Conservation (phyloP, 2,329 filamentous ascomycete genomes). For the Teratosphaeriaceae sp. region DNA sequence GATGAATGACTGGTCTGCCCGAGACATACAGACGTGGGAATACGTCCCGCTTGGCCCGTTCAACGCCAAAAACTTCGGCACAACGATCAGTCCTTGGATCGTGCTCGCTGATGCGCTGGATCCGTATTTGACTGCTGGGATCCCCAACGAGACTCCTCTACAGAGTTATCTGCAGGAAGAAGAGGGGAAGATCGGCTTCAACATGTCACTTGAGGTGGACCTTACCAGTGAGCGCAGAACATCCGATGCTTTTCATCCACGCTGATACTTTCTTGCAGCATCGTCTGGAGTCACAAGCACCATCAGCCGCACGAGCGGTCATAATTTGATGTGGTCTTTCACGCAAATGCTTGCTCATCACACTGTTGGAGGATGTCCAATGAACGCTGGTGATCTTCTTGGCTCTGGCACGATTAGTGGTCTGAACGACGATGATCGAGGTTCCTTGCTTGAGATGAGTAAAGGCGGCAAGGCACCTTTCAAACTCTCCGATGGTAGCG, state of each 20-base stretch:
- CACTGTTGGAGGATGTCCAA: constrained; percentile 65
- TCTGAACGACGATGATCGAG: constrained; percentile 49
- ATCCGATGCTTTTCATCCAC: too few species aligned
- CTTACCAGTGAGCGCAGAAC: too few species aligned
- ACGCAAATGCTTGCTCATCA: constrained; percentile 79
- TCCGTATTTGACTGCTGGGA: constrained; percentile 52
- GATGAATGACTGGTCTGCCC: constrained; percentile 82
- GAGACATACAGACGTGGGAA: constrained; percentile 79
- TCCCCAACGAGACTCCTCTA: constrained; percentile 50
- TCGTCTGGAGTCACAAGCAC: constrained; percentile 39
- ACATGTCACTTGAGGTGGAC: constrained; percentile 64
- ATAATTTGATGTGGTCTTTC: constrained; percentile 72
- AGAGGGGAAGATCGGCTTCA: constrained; percentile 53
- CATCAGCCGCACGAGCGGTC: constrained; percentile 55
- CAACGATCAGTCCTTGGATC: constrained; percentile 72
- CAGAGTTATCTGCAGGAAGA: constrained; percentile 60
- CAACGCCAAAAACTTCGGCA: constrained; percentile 77
- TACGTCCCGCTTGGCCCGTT: constrained; percentile 78
- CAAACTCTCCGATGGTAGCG: constrained; percentile 56
- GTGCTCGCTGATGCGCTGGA: constrained; percentile 70
- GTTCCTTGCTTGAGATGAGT: constrained; percentile 67
- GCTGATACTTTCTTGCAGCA: too few species aligned
- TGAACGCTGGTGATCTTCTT: constrained; percentile 67
- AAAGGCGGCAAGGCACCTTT: constrained; percentile 60
- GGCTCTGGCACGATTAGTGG: constrained; percentile 77